Base-by-base conservation (phyloP, 164 flowering plant genomes). In the Vitis riparia region DNA sequence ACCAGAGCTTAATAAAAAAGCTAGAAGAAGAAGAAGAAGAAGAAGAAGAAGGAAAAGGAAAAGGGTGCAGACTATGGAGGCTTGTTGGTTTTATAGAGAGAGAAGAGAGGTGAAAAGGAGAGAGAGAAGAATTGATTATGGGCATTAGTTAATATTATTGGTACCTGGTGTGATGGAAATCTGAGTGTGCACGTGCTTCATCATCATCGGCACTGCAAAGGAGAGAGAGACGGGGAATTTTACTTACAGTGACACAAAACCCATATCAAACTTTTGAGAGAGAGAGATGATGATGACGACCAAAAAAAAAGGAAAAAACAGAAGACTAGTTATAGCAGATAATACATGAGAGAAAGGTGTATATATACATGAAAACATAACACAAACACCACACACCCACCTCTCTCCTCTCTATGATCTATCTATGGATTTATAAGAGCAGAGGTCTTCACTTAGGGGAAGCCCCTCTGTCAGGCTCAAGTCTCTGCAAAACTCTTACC, bases 161-260 rank as follows among this genome's bases (percentile, higher is more conserved):
- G 74, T 77, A 80, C 81, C 85, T 73, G 77, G 70, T 71, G 80
- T 75, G 88, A 80, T 72, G 82, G 74, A 80, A 80, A 85, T 83
- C 78, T 56, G 82, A 66, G 68, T 69, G 71, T 74, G 75, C 92
- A 86, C 91, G 92, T 90, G 92, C 68, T 78, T 73, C 76, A 84
- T 82, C 79, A 82, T 80, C 87, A 65, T 71, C 76, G 55, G 59
- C 57, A 56, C 75, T 68, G 81, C 82, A 76, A 73, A 70, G 37
- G 57, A 68, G 52, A 71, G 47, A 30, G 50, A 23, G 14, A 12
- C 14, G 52, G 29, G 13, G 52, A 73, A 59, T 70, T 73, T 66
- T 56, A 71, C 63, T 80, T 77, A 76, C 77, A 77, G 75, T 71
- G 78, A 69, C 75, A 57, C 63, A 67, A 75, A 80, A 56, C 75